Conservation (phyloP, 78 protist genomes). For the Protostelium mycophagum region DNA sequence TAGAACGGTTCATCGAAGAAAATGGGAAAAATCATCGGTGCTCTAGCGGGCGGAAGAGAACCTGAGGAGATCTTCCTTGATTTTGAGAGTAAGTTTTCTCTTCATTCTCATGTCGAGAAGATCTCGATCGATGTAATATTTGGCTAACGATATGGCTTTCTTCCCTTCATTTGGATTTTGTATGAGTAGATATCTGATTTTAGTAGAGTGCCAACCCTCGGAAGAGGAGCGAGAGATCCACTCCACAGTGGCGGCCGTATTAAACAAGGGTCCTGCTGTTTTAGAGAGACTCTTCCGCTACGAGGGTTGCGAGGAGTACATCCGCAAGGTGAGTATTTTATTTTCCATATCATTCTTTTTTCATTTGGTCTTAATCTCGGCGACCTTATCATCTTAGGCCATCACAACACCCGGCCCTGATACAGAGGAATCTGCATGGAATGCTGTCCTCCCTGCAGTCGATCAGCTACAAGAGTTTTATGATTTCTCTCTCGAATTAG, state of each 20-base stretch:
- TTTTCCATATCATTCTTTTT: background rate
- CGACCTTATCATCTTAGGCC: conserved; percentile 33
- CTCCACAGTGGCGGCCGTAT: conserved; percentile 48
- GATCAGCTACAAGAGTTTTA: conserved; percentile 67
- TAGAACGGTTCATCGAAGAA: too few species aligned
- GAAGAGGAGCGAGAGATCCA: conserved; percentile 64
- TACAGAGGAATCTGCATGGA: conserved; percentile 75
- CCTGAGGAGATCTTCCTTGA: conserved; percentile 58
- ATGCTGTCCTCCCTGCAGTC: conserved; percentile 63
- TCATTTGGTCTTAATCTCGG: background rate
- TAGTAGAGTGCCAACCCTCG: conserved; percentile 59
- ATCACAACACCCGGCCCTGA: conserved; percentile 67
- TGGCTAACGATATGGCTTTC: background rate
- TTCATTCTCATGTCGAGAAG: background rate
- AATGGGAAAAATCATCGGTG: background rate
- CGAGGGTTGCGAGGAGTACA: conserved; percentile 60
- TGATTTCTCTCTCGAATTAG: conserved; percentile 61
- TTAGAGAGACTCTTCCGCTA: conserved; percentile 32
- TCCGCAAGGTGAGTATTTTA: conserved; percentile 45
- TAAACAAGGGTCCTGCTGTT: conserved; percentile 51
- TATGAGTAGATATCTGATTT: background rate
- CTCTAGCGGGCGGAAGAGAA: background rate
- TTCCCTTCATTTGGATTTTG: background rate
- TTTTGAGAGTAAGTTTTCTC: conserved; percentile 35
- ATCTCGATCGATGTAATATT: background rate